Evolutionary conservation across 768 basidiomycete species (phyloP).

Genomic region (Boletus tylopilopsis): DNA sequence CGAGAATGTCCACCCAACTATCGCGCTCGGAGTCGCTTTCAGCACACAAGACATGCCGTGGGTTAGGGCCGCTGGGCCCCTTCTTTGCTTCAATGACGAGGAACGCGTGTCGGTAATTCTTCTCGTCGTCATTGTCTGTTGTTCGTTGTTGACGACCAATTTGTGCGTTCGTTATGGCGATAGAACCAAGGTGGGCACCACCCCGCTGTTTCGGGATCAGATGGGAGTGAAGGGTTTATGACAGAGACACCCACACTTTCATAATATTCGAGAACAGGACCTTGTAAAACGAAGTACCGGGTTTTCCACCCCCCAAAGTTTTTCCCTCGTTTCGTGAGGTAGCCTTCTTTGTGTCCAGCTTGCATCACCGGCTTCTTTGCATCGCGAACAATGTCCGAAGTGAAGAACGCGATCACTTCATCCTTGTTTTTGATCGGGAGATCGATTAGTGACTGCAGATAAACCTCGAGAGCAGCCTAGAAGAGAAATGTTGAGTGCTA

Average conservation of each 20-base stretch:
- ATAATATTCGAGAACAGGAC: slow-evolving; percentile 89
- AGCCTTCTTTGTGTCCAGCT: slow-evolving; percentile 88
- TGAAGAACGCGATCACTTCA: slow-evolving; percentile 90
- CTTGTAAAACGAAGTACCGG: slow-evolving; percentile 90
- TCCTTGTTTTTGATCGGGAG: slow-evolving; percentile 84
- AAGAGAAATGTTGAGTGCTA: slow-evolving; percentile 6
- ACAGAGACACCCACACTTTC: slow-evolving; percentile 72
- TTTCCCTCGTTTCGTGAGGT: slow-evolving; percentile 93
- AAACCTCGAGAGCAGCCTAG: slow-evolving; percentile 76
- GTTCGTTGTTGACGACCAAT: slow-evolving; percentile 91
- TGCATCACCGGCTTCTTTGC: slow-evolving; percentile 74
- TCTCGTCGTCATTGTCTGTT: slow-evolving; percentile 68
- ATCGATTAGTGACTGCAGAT: slow-evolving; percentile 78
- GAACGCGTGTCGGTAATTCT: slow-evolving; percentile 95
- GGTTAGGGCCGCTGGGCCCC: slow-evolving; percentile 61
- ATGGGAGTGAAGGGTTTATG: slow-evolving; percentile 4
- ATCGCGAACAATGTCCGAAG: slow-evolving; percentile 80
- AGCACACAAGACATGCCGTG: slow-evolving; percentile 92
- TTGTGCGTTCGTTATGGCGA: slow-evolving; percentile 86
- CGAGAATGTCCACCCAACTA: slow-evolving; percentile 91
- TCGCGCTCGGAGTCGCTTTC: slow-evolving; percentile 94
- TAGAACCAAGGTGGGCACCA: slow-evolving; percentile 88
- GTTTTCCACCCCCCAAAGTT: slow-evolving; percentile 99
- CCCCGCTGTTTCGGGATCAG: slow-evolving; percentile 58
- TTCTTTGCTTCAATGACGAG: slow-evolving; percentile 90